Conservation (phyloP, 1,284 basidiomycete genomes). For the Ustilago curta region DNA sequence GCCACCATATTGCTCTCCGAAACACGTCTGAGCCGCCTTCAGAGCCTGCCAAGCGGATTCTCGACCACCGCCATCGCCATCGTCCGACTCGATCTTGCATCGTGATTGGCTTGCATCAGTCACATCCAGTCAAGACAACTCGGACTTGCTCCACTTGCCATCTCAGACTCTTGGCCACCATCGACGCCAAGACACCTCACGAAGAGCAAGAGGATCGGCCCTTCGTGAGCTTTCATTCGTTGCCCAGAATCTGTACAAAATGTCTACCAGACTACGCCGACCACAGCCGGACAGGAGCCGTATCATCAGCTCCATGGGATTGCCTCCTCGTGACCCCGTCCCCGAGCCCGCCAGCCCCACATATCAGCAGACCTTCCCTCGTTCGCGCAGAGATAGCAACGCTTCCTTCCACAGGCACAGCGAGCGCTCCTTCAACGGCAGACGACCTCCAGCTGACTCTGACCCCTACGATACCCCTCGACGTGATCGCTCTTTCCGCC, state of each 20-base stretch:
- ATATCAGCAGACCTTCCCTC: slow-evolving; percentile 25
- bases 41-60: background rate
- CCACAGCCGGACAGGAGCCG: slow-evolving; percentile 35
- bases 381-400: slow-evolving; percentile 34
- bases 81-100: background rate
- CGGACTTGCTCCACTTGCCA: background rate
- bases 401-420: slow-evolving; percentile 15
- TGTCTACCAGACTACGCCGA: slow-evolving; percentile 30
- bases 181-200: background rate
- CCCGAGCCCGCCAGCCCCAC: slow-evolving; percentile 32
- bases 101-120: background rate
- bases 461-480: slow-evolving; percentile 20
- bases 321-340: slow-evolving; percentile 39
- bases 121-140: background rate
- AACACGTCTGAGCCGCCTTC: background rate
- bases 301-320: slow-evolving; percentile 46
- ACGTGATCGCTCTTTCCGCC: slow-evolving; percentile 15
- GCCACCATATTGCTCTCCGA: background rate
- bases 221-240: no score
- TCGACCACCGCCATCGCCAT: background rate
- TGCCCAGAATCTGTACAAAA: slow-evolving; percentile 1
- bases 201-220: background rate
- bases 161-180: background rate
- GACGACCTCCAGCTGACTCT: slow-evolving; percentile 14
- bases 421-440: slow-evolving; percentile 37